A percentile compares a stretch with the other conserved stretches of the same genome.
Evolutionary conservation across 768 basidiomycete genomes (phyloP).

Genomic region (Cytidiella melzeri): DNA sequence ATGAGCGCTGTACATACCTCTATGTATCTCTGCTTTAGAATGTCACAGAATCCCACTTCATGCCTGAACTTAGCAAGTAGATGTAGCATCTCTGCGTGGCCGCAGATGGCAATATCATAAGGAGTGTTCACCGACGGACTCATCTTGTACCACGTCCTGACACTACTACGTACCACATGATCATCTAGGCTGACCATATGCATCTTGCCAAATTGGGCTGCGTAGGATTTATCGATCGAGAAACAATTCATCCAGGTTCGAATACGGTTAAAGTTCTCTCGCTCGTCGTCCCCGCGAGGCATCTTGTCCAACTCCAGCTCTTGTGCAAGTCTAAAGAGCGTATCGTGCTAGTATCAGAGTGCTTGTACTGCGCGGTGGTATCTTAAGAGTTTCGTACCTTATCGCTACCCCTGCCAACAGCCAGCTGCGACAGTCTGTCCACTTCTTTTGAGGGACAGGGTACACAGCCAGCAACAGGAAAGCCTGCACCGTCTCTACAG

Average conservation of each 20-base stretch:
- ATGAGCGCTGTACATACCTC: neutral
- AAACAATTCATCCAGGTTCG: slow-evolving; percentile 69
- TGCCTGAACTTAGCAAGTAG: slow-evolving; percentile 42
- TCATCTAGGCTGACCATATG: slow-evolving; percentile 57
- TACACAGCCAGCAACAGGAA: slow-evolving; percentile 57
- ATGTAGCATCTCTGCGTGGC: slow-evolving; percentile 45
- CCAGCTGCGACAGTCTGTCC: slow-evolving; percentile 65
- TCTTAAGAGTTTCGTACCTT: slow-evolving; percentile 37
- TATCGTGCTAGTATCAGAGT: neutral
- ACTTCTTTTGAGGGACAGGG: slow-evolving; percentile 49
- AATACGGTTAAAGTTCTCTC: slow-evolving; percentile 60
- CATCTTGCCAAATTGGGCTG: slow-evolving; percentile 65
- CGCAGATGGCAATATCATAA: slow-evolving; percentile 35
- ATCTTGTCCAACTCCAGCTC: slow-evolving; percentile 55
- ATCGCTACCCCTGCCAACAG: slow-evolving; percentile 62
- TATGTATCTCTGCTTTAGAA: neutral
- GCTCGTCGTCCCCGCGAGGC: slow-evolving; percentile 38
- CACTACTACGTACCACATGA: slow-evolving; percentile 44
- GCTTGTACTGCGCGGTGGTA: neutral
- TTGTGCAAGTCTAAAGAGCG: slow-evolving; percentile 51
- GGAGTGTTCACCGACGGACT: slow-evolving; percentile 15
- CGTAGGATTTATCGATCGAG: slow-evolving; percentile 61
- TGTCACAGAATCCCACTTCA: slow-evolving; percentile 10
- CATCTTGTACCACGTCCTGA: slow-evolving; percentile 27
- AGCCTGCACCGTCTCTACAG: slow-evolving; percentile 66